Conservation (phyloP, 2,329 filamentous ascomycete species). For the Sclerotinia nivalis region DNA sequence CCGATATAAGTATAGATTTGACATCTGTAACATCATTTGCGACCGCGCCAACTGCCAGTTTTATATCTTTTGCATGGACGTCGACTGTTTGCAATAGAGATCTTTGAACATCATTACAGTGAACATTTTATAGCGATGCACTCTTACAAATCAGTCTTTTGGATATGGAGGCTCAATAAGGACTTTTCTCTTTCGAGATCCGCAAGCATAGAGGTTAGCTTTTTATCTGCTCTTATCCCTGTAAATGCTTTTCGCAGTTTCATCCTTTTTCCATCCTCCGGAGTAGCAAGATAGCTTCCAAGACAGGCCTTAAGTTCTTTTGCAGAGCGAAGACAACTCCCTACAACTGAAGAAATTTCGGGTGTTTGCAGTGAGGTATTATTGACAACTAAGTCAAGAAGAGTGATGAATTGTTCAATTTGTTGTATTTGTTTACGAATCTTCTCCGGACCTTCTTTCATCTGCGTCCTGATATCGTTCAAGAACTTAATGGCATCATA, state of each 20-base stretch:
- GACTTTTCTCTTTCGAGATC: constrained; percentile 21
- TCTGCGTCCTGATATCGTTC: constrained; percentile 14
- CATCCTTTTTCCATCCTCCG: not conserved
- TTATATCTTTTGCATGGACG: not conserved
- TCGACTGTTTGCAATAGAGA: not conserved
- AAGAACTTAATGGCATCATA: constrained; percentile 4
- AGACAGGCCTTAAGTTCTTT: constrained; percentile 6
- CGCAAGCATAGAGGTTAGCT: constrained; percentile 6
- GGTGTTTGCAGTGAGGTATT: constrained; percentile 17
- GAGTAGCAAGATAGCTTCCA: not conserved
- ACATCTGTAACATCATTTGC: constrained; percentile 1
- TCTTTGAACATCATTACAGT: not conserved
- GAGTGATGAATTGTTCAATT: constrained; percentile 13
- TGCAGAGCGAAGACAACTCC: constrained; percentile 4
- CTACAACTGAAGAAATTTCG: not conserved
- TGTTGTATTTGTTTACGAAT: constrained; percentile 13
- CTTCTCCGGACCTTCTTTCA: not conserved
- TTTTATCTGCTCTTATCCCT: constrained; percentile 8
- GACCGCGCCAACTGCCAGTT: not conserved
- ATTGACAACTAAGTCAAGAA: not conserved
- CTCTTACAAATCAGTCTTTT: constrained; percentile 21
- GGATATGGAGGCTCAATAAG: constrained; percentile 15
- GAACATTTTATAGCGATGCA: not conserved
- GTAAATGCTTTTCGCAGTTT: constrained; percentile 18
- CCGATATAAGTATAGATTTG: not conserved